A percentile compares a stretch with the other conserved stretches of the same genome.
phyloP scores from a whole-genome alignment of 495 filamentous ascomycete species.

The Penicillium parvum region DNA sequence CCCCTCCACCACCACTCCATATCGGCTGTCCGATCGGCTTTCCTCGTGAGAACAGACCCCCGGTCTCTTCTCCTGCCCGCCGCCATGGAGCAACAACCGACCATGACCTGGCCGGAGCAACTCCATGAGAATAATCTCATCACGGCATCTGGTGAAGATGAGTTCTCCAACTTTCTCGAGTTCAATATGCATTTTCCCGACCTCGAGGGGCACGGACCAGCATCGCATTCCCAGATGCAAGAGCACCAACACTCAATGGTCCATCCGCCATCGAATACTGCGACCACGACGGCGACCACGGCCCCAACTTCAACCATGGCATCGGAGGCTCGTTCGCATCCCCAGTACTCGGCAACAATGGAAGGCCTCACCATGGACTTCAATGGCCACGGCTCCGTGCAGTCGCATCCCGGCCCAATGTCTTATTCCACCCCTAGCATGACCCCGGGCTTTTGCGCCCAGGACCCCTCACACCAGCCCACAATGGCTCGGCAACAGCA shows the following conservation, averaged over 20 bases:
- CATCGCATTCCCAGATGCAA: conserved; percentile 29
- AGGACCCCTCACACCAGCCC: conserved; percentile 28
- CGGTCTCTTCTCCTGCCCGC: background rate
- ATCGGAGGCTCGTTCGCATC: conserved; percentile 29
- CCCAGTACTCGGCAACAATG: conserved; percentile 21
- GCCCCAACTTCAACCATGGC: conserved; percentile 27
- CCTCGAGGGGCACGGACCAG: conserved; percentile 41
- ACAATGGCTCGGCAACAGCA: conserved; percentile 59
- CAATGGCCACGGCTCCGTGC: conserved; percentile 17
- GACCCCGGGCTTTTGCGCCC: conserved; percentile 38
- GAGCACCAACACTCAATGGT: conserved; percentile 25
- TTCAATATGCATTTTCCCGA: conserved; percentile 49
- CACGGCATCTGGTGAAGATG: conserved; percentile 37
- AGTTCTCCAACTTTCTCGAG: conserved; percentile 52
- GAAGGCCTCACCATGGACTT: conserved; percentile 37
- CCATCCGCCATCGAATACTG: too few species aligned
- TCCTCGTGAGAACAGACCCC: too few species aligned
- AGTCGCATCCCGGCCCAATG: conserved; percentile 23
- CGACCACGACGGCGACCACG: too few species aligned
- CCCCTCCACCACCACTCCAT: too few species aligned
- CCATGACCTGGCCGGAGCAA: conserved; percentile 41
- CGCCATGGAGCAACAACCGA: conserved; percentile 38
- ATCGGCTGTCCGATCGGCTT: background rate
- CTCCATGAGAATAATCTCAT: conserved; percentile 33
- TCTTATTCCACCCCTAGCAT: conserved; percentile 32